Base-by-base conservation (phyloP, 1,284 basidiomycete genomes). In the Ceratobasidium sp. region DNA sequence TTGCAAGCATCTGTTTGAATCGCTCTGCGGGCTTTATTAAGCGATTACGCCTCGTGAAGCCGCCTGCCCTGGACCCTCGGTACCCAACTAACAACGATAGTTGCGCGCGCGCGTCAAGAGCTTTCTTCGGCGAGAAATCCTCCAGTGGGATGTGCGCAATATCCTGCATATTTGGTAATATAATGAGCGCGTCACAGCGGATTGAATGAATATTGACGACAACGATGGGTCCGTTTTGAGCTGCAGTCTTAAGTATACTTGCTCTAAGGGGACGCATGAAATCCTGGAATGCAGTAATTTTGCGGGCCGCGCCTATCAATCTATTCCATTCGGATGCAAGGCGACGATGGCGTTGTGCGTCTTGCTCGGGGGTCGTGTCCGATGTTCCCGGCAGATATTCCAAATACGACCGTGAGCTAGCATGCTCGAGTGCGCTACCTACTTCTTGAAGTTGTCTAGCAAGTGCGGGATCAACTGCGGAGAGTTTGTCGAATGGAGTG, bases 141-240 rank as follows among this genome's bases (percentile, higher is more conserved):
- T 49, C 22, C 1, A 71, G 67, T 7, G 67, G 67, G 12, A 71
- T 32, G 54, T 69, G 68, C 29, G 10, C 38, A 34, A 69, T 52
- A 22, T 27, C 62, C 38, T n/a, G 20, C 13, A 15, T 7, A 8
- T 35, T 34, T 22, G 20, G 25, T 13, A 10, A 68, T 43, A 69
- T 43, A 15, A 67, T 65, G 8, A 72, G 42, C 6, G 71, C 71
- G 35, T 70, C 69, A 25, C 69, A 70, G 22, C 53, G 52, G 25
- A 27, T 49, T 17, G 17, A 4, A 40, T 47, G 45, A 25, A 56
- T 32, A 47, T 72, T 72, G 47, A 72, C 25, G 15, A 71, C 49
- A n/a, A 71, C 55, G 10, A 72, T 54, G 8, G 71, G 70, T 2
- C 71, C 71, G 15, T 43, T 12, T 1, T 15, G n/a, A 25, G 70